Base-by-base conservation (phyloP, 768 basidiomycete genomes). In the Amanita pseudoporphyria region DNA sequence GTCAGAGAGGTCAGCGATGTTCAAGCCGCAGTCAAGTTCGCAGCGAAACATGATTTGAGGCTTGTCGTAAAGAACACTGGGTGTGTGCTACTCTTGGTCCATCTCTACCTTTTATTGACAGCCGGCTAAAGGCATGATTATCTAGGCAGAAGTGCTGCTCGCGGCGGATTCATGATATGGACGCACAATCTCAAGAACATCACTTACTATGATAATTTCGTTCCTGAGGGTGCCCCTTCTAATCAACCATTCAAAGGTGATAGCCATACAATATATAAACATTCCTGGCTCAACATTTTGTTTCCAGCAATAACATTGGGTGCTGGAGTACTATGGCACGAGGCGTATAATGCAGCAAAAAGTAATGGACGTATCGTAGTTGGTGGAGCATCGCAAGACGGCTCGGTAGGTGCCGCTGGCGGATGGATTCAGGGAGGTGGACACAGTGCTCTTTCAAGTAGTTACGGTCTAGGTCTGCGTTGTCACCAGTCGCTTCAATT, bases 341-440 rank as follows among this genome's bases (percentile, higher is more conserved):
- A 73, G 40, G 69, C 68, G 0, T 77, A 76, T 52, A 56, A 53
- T 2, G 66, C 67, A 5, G 70, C 64, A 5, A 57, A 71, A 14
- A 54, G 61, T 4, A 55, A 71, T 16, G 64, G 63, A 0, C 66
- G 70, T 3, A 56, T 68, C 40, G 61, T 79, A 16, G 66, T 78
- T 3, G 78, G 78, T 5, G 76, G 71, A 9, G 14, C 64, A 4
- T 67, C 67, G 5, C 13, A 30, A 0, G 64, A 65, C 5, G 72
- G 66, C n/a, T n/a, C n/a, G n/a, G 64, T 77, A 4, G 76, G 73
- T 37, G 67, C 73, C 18, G 66, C 69, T 14, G 74, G 72, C 24
- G 76, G 75, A 19, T 78, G 73, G 71, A 45, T 71, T 5, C 58
- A 65, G 28, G 77, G 76, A 9, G 74, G 72, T 18, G n/a, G n/a